Base-by-base conservation (phyloP, 768 basidiomycete genomes). In the Lactarius hengduanensis region DNA sequence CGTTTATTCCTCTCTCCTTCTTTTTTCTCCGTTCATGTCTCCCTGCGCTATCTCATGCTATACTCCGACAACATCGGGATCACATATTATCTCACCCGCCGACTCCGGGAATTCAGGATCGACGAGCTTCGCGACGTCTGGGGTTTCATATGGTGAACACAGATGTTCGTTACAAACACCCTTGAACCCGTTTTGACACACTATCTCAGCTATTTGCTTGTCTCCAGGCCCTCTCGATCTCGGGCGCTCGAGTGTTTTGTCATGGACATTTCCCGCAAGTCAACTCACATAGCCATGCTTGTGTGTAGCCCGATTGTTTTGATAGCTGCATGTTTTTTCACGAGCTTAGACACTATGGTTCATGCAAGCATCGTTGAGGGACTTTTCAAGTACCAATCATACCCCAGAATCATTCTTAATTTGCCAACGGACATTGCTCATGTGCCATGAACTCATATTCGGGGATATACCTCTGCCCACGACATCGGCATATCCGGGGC, bases 361-460 rank as follows among this genome's bases (percentile, higher is more conserved):
- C 78, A 96, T 98, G 90, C 97, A 98, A 84, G 93, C 96, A 18
- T 87, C 91, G 32, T 81, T 99, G 22, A 86, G 85, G 64, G 97
- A 99, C 76, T 81, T 98, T 9, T 83, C 88, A 0, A 72, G 77
- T 55, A 68, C 72, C 43, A 81, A 79, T 16, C 83, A 86, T 60
- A 83, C 86, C 57, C 88, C 93, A 3, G 84, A 79, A 53, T 92
- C 94, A 0, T 98, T 98, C 77, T 79, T 86, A 57, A 90, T 96
- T 65, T 98, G 97, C 76, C 94, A 96, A 77, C 86, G 96, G 67
- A 86, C 95, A 45, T 79, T 98, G 65, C 92, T 92, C 75, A 85
- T 85, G 75, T 96, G 96, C 73, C 96, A 98, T 77, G 91, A 95
- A 78, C 95, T 98, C 76, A 96, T 99, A 72, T 99, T 97, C 75